Base-by-base conservation (phyloP, 495 filamentous ascomycete species). In the Neurospora sp. region DNA sequence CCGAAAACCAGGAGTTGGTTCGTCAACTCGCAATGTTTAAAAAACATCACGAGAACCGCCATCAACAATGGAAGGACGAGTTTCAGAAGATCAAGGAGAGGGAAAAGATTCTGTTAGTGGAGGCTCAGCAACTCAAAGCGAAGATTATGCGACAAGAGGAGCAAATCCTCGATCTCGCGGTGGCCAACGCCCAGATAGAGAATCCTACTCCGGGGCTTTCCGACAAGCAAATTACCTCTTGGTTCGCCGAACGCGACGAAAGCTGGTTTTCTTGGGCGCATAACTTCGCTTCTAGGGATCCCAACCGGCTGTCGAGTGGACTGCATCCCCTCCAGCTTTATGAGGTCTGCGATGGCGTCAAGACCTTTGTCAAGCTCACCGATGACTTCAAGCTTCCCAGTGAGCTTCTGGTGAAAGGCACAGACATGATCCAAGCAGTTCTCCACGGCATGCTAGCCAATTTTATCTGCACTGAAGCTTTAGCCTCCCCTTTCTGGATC, bases 391-490 rank as follows among this genome's bases (percentile, higher is more conserved):
- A 40, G 1, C 70, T 75, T 0, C n/a, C 74, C 1, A 8, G 7
- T 0, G 70, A 75, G 6, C 61, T 77, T 0, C 7, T 70, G 1
- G 22, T 22, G 1, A 22, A 40, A 6, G 38, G 71, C 6, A 72
- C 18, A 1, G 68, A 69, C 11, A 38, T 59, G 4, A 8, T 70
- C 8, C 71, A 75, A 8, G 48, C 74, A 0, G 44, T 77, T 0
- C 72, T 77, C 5, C 70, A 69, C 11, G 74, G 74, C 2, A 73
- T 77, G 59, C 41, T 75, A 0, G 69, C 40, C 16, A 35, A 77
- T 46, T 77, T 77, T 22, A 74, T 77, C 18, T 71, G 72, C 35
- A 20, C 70, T 0, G 75, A n/a, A n/a, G n/a, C n/a, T n/a, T n/a
- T n/a, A 75, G 37, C 70, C 1, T 74, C 75, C 0, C 75, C 75